Percentiles rank a stretch among this genome's conserved stretches.
Conservation (phyloP, 768 basidiomycete genomes). For the Termitomyces sp. region DNA sequence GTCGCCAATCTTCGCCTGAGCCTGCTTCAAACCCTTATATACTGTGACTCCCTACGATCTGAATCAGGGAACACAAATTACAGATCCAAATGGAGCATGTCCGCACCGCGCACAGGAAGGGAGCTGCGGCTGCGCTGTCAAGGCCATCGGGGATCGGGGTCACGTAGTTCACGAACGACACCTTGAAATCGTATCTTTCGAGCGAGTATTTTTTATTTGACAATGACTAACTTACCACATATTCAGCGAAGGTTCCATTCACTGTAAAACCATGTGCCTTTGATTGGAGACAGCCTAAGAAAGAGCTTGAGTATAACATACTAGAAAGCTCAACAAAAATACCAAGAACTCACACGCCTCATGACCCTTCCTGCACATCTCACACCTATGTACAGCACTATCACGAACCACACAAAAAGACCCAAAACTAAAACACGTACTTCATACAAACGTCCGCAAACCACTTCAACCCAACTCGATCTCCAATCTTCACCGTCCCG, state of each 20-base stretch:
- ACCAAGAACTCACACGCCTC: constrained; percentile 33
- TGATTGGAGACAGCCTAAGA: constrained; percentile 38
- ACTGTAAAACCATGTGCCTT: constrained; percentile 55
- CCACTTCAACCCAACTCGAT: constrained; percentile 79
- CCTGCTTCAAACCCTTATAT: constrained; percentile 73
- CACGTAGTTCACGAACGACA: constrained; percentile 61
- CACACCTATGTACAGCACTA: constrained; percentile 37
- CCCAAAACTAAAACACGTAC: constrained; percentile 15
- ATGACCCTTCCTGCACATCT: constrained; percentile 63
- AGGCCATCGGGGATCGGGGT: constrained; percentile 70
- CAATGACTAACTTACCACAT: constrained; percentile 33
- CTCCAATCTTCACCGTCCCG: constrained; percentile 56
- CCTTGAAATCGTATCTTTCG: constrained; percentile 19
- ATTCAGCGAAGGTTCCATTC: constrained; percentile 69
- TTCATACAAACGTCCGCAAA: constrained; percentile 34
- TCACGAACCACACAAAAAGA: no score
- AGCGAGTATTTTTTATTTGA: neutral
- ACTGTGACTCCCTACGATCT: constrained; percentile 64
- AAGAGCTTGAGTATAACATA: neutral
- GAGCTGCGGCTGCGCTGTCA: constrained; percentile 57
- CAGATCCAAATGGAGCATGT: neutral
- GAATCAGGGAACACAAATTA: neutral
- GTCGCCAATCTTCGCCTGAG: constrained; percentile 53
- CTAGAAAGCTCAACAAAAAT: neutral
- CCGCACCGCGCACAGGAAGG: constrained; percentile 67